A percentile compares a stretch with the other conserved stretches of the same genome.
These are phyloP conservation scores for Fomitopsis pinicola DNA, from an alignment of 1,284 basidiomycete genomes.

Conservation along the genomic window DNA sequence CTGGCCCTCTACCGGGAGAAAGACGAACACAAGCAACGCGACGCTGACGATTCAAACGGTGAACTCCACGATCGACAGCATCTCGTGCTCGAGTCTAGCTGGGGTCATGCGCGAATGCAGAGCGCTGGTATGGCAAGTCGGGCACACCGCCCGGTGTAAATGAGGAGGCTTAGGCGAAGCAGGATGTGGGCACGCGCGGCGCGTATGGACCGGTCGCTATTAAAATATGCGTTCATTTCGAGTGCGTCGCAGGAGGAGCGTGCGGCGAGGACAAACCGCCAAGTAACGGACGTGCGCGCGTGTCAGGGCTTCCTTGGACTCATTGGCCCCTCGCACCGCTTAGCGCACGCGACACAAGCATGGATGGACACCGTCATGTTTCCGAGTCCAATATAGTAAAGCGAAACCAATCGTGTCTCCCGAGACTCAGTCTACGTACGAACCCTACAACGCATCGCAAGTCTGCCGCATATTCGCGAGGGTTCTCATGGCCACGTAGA, in stretches of 20 bases:
- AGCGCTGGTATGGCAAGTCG: background rate
- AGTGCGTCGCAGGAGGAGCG: background rate
- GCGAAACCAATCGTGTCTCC: no score
- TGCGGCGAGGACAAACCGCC: background rate
- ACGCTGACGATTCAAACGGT: slow-evolving; percentile 9
- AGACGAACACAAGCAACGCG: slow-evolving; percentile 2
- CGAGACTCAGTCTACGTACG: slow-evolving; percentile 49
- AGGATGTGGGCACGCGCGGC: background rate
- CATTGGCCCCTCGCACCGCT: background rate
- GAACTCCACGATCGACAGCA: slow-evolving; percentile 9
- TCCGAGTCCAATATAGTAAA: no score
- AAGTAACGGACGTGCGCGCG: background rate
- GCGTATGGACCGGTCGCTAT: background rate
- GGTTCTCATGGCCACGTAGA: slow-evolving; percentile 77
- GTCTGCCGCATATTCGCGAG: slow-evolving; percentile 78
- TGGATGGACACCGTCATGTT: no score
- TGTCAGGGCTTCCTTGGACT: background rate
- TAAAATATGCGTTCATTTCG: background rate
- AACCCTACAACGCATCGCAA: slow-evolving; percentile 63
- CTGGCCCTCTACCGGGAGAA: background rate
- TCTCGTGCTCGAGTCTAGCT: background rate
- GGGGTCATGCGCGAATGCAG: background rate
- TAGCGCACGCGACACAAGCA: no score
- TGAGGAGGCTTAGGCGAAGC: background rate
- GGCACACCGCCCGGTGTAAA: background rate